Evolutionary conservation across 345 rosid species (phyloP), one percentile per base, ranked within the genome.

Genomic region (Trapa bicornis): DNA sequence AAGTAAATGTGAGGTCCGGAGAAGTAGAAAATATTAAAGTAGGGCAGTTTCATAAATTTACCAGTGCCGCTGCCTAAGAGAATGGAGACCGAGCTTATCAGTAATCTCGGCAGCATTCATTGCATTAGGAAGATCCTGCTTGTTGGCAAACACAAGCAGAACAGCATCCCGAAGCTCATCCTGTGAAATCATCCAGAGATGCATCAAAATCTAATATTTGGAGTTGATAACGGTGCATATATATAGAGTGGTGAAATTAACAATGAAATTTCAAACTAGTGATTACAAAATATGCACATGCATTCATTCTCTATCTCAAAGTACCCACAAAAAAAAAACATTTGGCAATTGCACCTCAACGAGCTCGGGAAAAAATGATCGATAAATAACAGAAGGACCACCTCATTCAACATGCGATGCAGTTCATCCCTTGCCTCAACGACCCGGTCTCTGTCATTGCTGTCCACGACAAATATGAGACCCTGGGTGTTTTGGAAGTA

Each of bases 71-170:
- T 85, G 87, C 16, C 87, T 74, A 69, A 85, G 80, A 41, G 89
- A 85, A 68, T 85, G 84, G 43, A 85, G 85, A 22, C 89, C 89
- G 69, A 85, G 89, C 80, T 87, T 80, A 71, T 89, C 97, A 73
- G 84, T 90, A 65, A 84, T 85, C 74, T 85, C 89, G 12, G 89
- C 96, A 78, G 89, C 96, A 71, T 89, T 89, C 96, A 89, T 89
- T 72, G 96, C 96, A 64, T 89, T 90, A 22, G 97, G 97, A 81
- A 90, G 95, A 82, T 90, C 97, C 71, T 87, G 92, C 60, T 90
- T 90, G 90, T 90, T 90, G 22, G 97, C 95, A 76, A 90, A 87
- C 66, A 90, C 96, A 71, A 90, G 89, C 79, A 90, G 75, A 11
- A 90, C 96, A 12, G 96, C 94, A 72, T 90, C 94, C 60, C 94